Conservation (phyloP, 768 basidiomycete species). For the Kwoniella newhampshirensis region DNA sequence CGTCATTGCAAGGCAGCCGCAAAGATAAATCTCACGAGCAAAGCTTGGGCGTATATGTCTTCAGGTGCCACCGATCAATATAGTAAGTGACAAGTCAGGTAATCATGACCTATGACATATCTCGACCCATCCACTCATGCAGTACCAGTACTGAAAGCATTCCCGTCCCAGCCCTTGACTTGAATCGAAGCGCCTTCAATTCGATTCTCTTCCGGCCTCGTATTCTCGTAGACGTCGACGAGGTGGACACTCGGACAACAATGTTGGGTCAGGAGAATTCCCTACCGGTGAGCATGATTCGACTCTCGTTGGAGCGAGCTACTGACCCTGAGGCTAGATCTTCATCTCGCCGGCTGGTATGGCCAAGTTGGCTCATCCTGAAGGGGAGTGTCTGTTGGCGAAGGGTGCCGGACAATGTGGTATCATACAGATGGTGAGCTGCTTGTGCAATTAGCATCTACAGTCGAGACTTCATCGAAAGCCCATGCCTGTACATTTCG, state of each 20-base stretch:
- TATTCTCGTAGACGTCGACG: constrained; percentile 50
- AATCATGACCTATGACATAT: too few species aligned
- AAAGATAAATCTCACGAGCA: constrained; percentile 38
- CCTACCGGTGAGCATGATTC: constrained; percentile 39
- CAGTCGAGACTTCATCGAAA: neutral
- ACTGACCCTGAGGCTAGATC: constrained; percentile 29
- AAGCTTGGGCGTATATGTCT: constrained; percentile 53
- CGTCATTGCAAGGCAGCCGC: constrained; percentile 53
- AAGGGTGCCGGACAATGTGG: constrained; percentile 45
- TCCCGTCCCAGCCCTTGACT: constrained; percentile 31
- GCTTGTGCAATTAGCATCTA: too few species aligned
- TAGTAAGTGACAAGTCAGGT: too few species aligned
- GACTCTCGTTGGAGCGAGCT: neutral
- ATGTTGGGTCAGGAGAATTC: constrained; percentile 51
- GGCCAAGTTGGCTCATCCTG: constrained; percentile 54
- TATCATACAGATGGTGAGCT: constrained; percentile 48
- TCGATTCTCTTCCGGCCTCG: constrained; percentile 53
- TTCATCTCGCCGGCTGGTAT: constrained; percentile 55
- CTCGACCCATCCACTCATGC: too few species aligned
- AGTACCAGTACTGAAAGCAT: too few species aligned
- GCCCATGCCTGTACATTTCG: neutral
- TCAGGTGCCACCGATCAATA: constrained; percentile 52
- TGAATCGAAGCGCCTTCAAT: constrained; percentile 45
- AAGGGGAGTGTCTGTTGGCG: constrained; percentile 52
- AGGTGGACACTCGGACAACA: constrained; percentile 43